Conservation (phyloP, 257 asterid genomes). For the Verbascum thapsus region DNA sequence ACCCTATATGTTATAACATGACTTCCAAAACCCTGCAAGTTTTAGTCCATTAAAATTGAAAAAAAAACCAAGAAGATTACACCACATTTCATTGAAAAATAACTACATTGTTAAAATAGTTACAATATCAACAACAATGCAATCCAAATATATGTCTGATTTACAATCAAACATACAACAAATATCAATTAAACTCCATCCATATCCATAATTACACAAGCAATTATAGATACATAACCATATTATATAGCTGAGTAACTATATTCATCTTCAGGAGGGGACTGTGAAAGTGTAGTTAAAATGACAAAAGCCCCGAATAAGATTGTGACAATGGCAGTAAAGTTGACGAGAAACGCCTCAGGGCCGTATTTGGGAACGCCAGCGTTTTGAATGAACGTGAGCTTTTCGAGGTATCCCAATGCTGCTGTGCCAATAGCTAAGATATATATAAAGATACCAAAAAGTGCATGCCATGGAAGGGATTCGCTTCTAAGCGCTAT, state of each 20-base stretch:
- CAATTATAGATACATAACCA: background rate
- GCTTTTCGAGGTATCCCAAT: constrained; percentile 86
- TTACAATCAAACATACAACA: no score
- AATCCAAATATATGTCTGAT: no score
- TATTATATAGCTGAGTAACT: constrained; percentile 69
- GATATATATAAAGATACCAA: constrained; percentile 62
- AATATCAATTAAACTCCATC: no score
- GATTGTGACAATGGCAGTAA: constrained; percentile 80
- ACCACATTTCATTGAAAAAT: no score
- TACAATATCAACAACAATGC: constrained; percentile 10
- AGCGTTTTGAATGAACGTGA: constrained; percentile 74
- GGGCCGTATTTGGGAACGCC: constrained; percentile 80
- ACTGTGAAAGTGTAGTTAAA: constrained; percentile 59
- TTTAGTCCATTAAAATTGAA: no score
- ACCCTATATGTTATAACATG: no score
- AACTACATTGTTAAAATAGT: background rate
- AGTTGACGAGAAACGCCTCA: constrained; percentile 88
- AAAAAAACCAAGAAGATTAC: no score
- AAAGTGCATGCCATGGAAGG: constrained; percentile 91
- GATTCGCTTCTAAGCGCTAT: constrained; percentile 59
- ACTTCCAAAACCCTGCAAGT: no score
- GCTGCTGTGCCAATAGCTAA: constrained; percentile 71
- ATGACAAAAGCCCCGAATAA: constrained; percentile 76
- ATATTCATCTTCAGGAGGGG: constrained; percentile 60
- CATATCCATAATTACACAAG: no score